Conservation (phyloP, 2,329 filamentous ascomycete species). For the Drechslerella dactyloides region DNA sequence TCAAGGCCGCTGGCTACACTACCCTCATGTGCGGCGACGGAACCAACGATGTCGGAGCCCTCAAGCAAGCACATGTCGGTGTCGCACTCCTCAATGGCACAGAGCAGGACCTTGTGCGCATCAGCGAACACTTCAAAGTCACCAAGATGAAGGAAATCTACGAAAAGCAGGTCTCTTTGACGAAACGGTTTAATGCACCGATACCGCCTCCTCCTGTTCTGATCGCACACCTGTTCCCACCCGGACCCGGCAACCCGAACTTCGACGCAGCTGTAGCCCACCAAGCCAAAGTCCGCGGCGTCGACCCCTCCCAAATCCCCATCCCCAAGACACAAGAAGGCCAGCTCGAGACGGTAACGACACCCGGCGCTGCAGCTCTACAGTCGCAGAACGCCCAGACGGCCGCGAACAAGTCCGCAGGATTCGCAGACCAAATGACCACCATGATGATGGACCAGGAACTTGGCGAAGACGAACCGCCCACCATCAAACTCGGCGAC, state of each 20-base stretch:
- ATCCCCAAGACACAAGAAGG: conserved; percentile 24
- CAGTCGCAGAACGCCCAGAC: conserved; percentile 62
- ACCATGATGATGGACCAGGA: conserved; percentile 90
- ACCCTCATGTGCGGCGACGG: conserved; percentile 98
- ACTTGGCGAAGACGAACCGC: conserved; percentile 80
- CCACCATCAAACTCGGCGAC: conserved; percentile 94
- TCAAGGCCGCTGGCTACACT: conserved; percentile 96
- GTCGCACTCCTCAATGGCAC: conserved; percentile 95
- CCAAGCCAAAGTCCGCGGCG: conserved; percentile 79
- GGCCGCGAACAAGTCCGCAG: conserved; percentile 73
- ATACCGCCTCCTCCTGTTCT: conserved; percentile 86
- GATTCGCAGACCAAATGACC: conserved; percentile 84
- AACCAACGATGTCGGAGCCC: conserved; percentile 94
- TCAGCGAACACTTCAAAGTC: conserved; percentile 89
- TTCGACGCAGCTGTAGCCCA: conserved; percentile 89
- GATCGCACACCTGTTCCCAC: conserved; percentile 93
- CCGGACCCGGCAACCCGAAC: conserved; percentile 88
- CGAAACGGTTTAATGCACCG: conserved; percentile 94
- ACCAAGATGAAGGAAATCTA: conserved; percentile 99
- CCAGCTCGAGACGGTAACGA: conserved; percentile 69
- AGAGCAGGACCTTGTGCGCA: conserved; percentile 85
- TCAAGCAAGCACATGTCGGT: conserved; percentile 98
- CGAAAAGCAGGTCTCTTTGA: conserved; percentile 89
- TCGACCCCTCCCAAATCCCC: conserved; percentile 62
- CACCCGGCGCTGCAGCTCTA: conserved; percentile 69